Evolutionary conservation across 371 early-diverging fungal species (phyloP), one percentile per base, ranked within the genome.

Genomic region (Mucor irregularis): DNA sequence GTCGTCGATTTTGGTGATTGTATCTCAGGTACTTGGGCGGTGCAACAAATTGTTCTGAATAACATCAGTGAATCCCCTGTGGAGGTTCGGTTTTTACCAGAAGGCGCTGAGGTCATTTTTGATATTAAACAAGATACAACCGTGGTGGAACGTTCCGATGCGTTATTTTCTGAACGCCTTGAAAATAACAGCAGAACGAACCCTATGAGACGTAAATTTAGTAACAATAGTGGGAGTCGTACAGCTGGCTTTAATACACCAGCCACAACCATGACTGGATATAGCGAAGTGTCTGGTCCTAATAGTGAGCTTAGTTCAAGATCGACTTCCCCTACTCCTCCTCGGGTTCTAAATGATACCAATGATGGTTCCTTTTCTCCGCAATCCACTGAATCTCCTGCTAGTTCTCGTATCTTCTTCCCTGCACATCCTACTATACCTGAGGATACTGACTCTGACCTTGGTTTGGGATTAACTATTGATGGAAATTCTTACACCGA

Each of bases 1-100:
- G 74, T 85, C 4, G 54, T 98, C 9, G 96, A 98, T 69, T 98
- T 98, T 80, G 97, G 96, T 24, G 94, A 95, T 57, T 95, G 95
- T 63, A 84, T 85, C 51, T 89, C 93, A 28, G 97, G 97, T 22
- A 64, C 72, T 22, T 92, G 93, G 92, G 84, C 87, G 22, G 83
- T 84, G 46, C 87, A 89, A 46, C 83, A 86, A 30, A 73, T 98
- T 8, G 80, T 88, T 1, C 70, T 98, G 42, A 89, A 86, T 37
- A 98, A 97, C 68, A 80, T 94, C 11, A 82, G 91, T 29, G 93
- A 94, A 26, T 53, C 74, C 0, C 80, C 89, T 0, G 68, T 96
- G 8, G 94, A 93, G 29, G 79, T 98, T 17, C 80, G 81, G 19
- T 92, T 98, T 54, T 61, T 80, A 10, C 82, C 90, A 4, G 96